A percentile compares a stretch with the other conserved stretches of the same genome.
Evolutionary conservation across 495 filamentous ascomycete genomes (phyloP).

Genomic region (Penicillium maclennaniae): DNA sequence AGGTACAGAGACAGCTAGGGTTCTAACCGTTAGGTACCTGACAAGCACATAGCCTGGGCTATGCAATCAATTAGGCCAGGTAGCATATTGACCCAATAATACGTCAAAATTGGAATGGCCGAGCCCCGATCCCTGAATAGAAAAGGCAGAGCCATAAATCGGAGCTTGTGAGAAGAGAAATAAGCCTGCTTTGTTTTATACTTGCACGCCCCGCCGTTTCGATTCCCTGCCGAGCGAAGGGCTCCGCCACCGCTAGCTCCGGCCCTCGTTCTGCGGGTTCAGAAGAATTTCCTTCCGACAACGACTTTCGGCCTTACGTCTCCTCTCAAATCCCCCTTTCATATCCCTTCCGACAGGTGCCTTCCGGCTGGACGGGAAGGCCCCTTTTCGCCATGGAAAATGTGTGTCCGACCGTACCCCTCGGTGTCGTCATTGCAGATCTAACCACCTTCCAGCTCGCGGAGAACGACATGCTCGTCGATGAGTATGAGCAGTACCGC

Average conservation of each 20-base stretch:
- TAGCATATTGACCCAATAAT: background rate
- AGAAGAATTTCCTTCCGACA: slow-evolving; percentile 29
- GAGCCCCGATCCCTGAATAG: background rate
- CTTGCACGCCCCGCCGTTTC: background rate
- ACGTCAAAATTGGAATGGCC: background rate
- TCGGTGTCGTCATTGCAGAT: slow-evolving; percentile 27
- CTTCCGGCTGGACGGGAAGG: slow-evolving; percentile 29
- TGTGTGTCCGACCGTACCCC: slow-evolving; percentile 31
- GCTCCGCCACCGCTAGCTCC: slow-evolving; percentile 34
- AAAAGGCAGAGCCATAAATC: background rate
- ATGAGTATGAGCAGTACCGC: slow-evolving; percentile 65
- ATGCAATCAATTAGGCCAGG: background rate
- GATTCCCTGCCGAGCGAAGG: slow-evolving; percentile 20
- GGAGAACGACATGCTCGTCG: slow-evolving; percentile 64
- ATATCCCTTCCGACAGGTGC: slow-evolving; percentile 19
- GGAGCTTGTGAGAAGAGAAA: background rate
- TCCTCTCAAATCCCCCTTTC: background rate
- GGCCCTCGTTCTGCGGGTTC: slow-evolving; percentile 23
- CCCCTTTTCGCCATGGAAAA: slow-evolving; percentile 45
- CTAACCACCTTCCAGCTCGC: slow-evolving; percentile 36
- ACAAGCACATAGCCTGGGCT: background rate
- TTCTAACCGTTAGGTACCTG: background rate
- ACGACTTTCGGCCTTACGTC: slow-evolving; percentile 11
- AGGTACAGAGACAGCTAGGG: background rate
- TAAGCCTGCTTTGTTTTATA: background rate